A percentile compares a stretch with the other conserved stretches of the same genome.
phyloP scores from a whole-genome alignment of 2,329 filamentous ascomycete species.

The Cercospora brassicicola region DNA sequence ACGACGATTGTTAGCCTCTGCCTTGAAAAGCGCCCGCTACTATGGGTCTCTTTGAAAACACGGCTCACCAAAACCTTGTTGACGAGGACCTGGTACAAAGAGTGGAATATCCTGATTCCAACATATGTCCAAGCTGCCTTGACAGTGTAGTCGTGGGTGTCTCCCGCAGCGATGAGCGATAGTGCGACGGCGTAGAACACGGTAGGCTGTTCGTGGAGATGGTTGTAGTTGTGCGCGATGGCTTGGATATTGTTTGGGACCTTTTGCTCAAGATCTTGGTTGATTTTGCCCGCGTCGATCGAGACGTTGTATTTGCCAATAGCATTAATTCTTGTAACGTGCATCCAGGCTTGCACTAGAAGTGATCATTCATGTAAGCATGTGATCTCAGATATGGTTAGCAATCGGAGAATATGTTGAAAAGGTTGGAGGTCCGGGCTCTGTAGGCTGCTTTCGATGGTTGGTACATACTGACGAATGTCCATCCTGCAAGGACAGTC shows the following conservation, averaged over 20 bases:
- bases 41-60: neutral
- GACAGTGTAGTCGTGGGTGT: conserved; percentile 29
- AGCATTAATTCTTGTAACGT: conserved; percentile 6
- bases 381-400: neutral
- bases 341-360: conserved; percentile 9
- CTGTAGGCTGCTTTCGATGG: neutral
- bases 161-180: conserved; percentile 34
- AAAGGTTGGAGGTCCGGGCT: neutral
- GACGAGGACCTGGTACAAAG: conserved; percentile 42
- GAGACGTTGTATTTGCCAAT: conserved; percentile 13
- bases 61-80: conserved; percentile 40
- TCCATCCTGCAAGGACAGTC: conserved; percentile 6
- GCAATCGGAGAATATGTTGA: neutral
- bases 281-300: conserved; percentile 8
- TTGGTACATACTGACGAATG: conserved; percentile 1
- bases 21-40: too few species aligned
- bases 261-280: conserved; percentile 7
- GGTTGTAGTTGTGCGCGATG: conserved; percentile 26
- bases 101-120: conserved; percentile 44
- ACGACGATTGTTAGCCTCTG: neutral
- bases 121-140: conserved; percentile 48
- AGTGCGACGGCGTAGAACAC: conserved; percentile 47
- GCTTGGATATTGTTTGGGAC: conserved; percentile 9
- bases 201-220: conserved; percentile 29
- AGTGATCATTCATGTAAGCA: neutral